Base-by-base conservation (phyloP, 2,329 filamentous ascomycete genomes). In the Aureobasidium sp. region DNA sequence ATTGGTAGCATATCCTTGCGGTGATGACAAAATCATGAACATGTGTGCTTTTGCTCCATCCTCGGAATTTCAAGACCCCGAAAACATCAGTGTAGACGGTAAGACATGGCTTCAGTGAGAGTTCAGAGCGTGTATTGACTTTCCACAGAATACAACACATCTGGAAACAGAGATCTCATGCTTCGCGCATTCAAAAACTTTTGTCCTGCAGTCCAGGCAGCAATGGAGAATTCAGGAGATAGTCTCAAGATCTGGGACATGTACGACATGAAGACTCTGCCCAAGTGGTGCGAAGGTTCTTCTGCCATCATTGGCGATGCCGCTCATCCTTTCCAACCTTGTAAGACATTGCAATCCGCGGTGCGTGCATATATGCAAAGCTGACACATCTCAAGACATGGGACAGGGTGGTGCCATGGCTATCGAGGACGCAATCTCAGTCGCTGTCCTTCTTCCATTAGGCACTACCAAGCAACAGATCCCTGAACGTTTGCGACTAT, bases 401-500 rank as follows among this genome's bases (percentile, higher is more conserved):
- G 58, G 58, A 3, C 58, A 61, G 37, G 58, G 58, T 37, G 58
- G 58, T 15, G 58, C 58, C 6, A 61, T 61, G 58, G 58, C 58
- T 17, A 61, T 61, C 25, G 58, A 61, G 39, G 58, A 61, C 20
- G 58, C 58, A 25, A 29, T 61, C 27, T 61, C 58, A 1, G 39
- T 61, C 1, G 58, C 58, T 27, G 49, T 53, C 7, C 49, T 61
- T 29, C 49, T 61, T 5, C 58, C 58, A 17, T 14, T 53, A 9
- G 58, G 58, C 14, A 61, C 58, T 5, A 17, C 39, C 2, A 45
- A 20, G 11, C 37, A 61, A 12, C 37, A 61, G 39, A 47, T 61
- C 11, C 58, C 58, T 29, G 29, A 52, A 29, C 58, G 58, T 29
- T 27, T 61, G 31, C 58, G 31, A 25, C 29, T 53, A 11, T 61